Evolutionary conservation across 768 basidiomycete genomes (phyloP), one percentile per base, ranked within the genome.

Genomic region (Mycena maculata): DNA sequence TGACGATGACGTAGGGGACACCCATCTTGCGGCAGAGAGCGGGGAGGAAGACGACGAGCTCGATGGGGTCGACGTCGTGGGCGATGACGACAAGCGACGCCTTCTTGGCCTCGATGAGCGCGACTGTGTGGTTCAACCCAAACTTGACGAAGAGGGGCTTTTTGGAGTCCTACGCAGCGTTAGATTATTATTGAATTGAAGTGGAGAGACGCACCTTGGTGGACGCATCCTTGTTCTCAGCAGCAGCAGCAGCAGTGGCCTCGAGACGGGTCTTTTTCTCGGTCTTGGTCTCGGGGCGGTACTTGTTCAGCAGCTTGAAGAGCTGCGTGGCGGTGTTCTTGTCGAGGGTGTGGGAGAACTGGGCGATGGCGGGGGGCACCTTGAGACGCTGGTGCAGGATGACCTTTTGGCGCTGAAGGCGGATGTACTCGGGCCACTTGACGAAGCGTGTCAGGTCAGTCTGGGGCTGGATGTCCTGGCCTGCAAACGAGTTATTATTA

Each of bases 21-120:
- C 96, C 96, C 96, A 98, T 98, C 90, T 99, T 98, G 82, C 95
- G 92, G 86, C 97, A 99, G 67, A 98, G 91, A 60, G 97, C 96
- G 62, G 97, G 97, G 66, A 99, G 87, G 91, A 94, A 99, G 82
- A 99, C 89, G 71, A 99, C 97, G 75, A 99, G 92, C 84, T 99
- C 97, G 71, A 99, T 98, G 44, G 97, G 97, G 87, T 99, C 97
- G 67, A 99, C 97, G 79, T 99, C 96, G 79, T 98, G 95, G 39
- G 93, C 95, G 72, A 99, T 97, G 82, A 95, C 88, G 71, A 98
- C 96, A 65, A 99, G 90, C 48, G 92, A 87, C 42, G 96, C 96
- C 86, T 98, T 98, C 89, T 99, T 98, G 76, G 93, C 93, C 85
- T 99, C 96, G 60, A 95, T 86, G 77, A 99, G 92, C 65, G 95